Base-by-base conservation (phyloP, 2,329 filamentous ascomycete species). In the Aaosphaeria arxii region DNA sequence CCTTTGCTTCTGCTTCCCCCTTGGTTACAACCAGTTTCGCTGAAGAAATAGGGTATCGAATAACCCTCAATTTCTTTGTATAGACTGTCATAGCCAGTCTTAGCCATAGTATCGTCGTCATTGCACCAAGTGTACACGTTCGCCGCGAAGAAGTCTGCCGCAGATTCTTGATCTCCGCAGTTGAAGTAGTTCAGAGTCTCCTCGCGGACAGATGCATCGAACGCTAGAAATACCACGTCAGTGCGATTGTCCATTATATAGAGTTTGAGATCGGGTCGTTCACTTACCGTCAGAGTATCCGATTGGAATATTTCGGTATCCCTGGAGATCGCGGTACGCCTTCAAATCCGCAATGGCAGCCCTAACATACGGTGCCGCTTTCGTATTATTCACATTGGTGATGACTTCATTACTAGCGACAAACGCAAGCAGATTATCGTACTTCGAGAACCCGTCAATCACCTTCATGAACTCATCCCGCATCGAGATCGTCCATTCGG, bases 271-370 rank as follows among this genome's bases (percentile, higher is more conserved):
- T 24, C 17, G 17, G 17, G 17, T 24, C 17, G 17, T 24, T 24
- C 11, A 45, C 17, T 7, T 45, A 45, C 43, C 13, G 2, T 46
- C 49, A 6, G 46, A 45, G 38, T 54, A 54, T 11, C 52, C 52
- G 7, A 54, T 54, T n/a, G 52, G 52, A 6, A 54, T 52, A 13
- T 45, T 46, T 7, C 52, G 43, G 24, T 54, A 52, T 31, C 48
- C 40, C 49, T 51, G 51, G 4, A 46, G n/a, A 32, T 54, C 49
- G 30, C 49, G 17, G 32, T 54, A 54, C 3, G 52, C 45, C 17
- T 50, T 50, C 48, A 50, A 47, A 32, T 51, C 49, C 5, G 49
- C 45, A 17, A 48, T 42, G 17, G 36, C 45, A 5, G 49, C 49
- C 46, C 46, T 51, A 2, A 32, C 45, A 40, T 47, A 51, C 17